Evolutionary conservation across 2,329 filamentous ascomycete species (phyloP).

Genomic region (Epicoccum nigrum): DNA sequence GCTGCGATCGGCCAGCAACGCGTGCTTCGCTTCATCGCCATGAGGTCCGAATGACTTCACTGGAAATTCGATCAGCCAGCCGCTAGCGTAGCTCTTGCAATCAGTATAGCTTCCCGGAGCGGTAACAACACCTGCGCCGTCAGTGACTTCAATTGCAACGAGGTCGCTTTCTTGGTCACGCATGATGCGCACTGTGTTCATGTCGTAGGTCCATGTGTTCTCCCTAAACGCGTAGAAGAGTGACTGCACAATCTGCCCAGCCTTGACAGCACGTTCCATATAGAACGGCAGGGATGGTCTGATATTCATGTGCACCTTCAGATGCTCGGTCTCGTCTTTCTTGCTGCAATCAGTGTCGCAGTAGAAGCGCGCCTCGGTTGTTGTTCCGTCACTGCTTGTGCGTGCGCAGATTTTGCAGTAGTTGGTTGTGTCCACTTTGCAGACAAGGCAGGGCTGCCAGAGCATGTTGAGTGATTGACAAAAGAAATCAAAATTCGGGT

Average conservation of each 20-base stretch:
- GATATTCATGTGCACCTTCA: conserved; percentile 4
- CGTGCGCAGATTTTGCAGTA: conserved; percentile 12
- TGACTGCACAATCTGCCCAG: conserved; percentile 18
- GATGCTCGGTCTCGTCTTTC: conserved; percentile 13
- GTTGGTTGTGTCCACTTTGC: conserved; percentile 7
- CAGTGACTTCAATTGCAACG: conserved; percentile 14
- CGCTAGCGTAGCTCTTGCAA: conserved; percentile 15
- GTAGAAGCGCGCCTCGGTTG: conserved; percentile 11
- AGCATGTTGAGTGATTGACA: conserved; percentile 3
- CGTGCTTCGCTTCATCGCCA: conserved; percentile 14
- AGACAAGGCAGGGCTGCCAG: conserved; percentile 12
- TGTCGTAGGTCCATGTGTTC: conserved; percentile 25
- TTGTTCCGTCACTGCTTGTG: neutral
- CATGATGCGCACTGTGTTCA: conserved; percentile 10
- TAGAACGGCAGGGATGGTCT: neutral
- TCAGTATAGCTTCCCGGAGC: conserved; percentile 11
- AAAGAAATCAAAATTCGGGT: neutral
- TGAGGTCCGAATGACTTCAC: neutral
- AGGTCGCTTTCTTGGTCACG: conserved; percentile 9
- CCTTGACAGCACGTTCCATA: conserved; percentile 14
- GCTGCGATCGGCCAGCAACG: conserved; percentile 17
- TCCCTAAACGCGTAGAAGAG: conserved; percentile 23
- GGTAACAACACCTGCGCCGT: conserved; percentile 13
- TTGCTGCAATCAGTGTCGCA: conserved; percentile 11
- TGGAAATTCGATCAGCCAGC: conserved; percentile 22